Evolutionary conservation across 805 yeast species (phyloP), one percentile per base, ranked within the genome.

Genomic region (Candida yuanshanica): DNA sequence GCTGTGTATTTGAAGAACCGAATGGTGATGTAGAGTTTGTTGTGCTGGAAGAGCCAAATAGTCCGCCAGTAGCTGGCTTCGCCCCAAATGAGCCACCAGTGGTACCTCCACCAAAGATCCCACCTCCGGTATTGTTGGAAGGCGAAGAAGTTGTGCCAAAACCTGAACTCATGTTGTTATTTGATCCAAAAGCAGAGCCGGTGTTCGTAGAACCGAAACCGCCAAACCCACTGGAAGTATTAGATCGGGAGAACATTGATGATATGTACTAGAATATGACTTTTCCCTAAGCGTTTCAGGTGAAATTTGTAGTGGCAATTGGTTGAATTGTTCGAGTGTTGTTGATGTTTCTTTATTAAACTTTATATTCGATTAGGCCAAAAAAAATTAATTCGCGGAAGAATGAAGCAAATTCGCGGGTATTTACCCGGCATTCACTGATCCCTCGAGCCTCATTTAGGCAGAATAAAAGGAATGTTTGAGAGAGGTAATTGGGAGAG

Each of bases 21-120:
- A 55, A 51, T n/a, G 51, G 45, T 2, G 62, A 54, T 23, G 62
- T 46, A 8, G 38, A 17, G 13, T 41, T 49, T 56, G 33, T 14
- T 16, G 38, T 36, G 21, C 20, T 36, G 14, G 40, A 12, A 6
- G 23, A 5, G 21, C 45, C 45, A 35, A 37, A 42, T 21, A 42
- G 22, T 3, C 41, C 41, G 24, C 38, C 38, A 14, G 55, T 46
- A 12, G 49, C 52, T 21, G 60, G 56, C 48, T 53, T 62, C 17
- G 57, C 45, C 21, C 78, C 77, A 52, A 75, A 74, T 16, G 72
- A 10, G 41, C 65, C 63, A 34, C 58, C 56, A 29, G 47, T 41
- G 26, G 47, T 41, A 35, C 62, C 51, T 26, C 59, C 59, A 42
- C 77, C 77, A 55, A 75, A 73, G 24, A 72, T 14, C 47, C 60